A percentile compares a stretch with the other conserved stretches of the same genome.
Conservation (phyloP, 257 asterid species). For the Hygrophila difformis region DNA sequence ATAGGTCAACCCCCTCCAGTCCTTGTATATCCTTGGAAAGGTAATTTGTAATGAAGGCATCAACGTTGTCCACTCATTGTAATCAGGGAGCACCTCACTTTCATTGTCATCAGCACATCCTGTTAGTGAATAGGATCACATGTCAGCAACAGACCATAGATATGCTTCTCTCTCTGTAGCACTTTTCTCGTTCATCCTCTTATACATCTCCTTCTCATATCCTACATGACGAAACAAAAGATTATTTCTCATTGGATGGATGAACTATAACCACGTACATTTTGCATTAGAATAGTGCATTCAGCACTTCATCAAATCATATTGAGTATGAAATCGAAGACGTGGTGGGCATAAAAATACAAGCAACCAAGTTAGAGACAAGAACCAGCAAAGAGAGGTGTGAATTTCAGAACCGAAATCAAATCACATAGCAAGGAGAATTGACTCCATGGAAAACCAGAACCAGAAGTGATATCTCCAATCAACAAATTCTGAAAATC, state of each 20-base stretch:
- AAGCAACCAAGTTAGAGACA: neutral
- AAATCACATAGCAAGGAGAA: neutral
- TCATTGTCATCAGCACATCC: neutral
- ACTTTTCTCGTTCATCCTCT: slow-evolving; percentile 58
- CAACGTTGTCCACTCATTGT: too few relatives aligned
- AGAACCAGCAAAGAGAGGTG: too few relatives aligned
- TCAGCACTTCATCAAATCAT: neutral
- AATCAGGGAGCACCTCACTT: neutral
- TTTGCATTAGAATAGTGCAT: neutral
- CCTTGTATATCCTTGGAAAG: too few relatives aligned
- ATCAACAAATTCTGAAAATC: neutral
- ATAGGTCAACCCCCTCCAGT: too few relatives aligned
- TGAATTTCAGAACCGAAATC: too few relatives aligned
- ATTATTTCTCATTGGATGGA: neutral
- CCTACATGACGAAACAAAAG: slow-evolving; percentile 28
- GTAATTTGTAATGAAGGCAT: too few relatives aligned
- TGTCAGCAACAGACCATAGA: slow-evolving; percentile 75
- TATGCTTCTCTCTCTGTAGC: slow-evolving; percentile 82
- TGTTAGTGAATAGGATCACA: slow-evolving; percentile 24
- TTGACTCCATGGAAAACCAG: neutral
- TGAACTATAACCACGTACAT: neutral
- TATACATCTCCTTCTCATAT: slow-evolving; percentile 58
- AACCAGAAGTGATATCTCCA: neutral
- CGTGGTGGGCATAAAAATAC: neutral
- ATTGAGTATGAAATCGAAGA: neutral